A percentile compares a stretch with the other conserved stretches of the same genome.
Evolutionary conservation across 73 alveolate species (phyloP).

Genomic region (Paramecium caudatum): DNA sequence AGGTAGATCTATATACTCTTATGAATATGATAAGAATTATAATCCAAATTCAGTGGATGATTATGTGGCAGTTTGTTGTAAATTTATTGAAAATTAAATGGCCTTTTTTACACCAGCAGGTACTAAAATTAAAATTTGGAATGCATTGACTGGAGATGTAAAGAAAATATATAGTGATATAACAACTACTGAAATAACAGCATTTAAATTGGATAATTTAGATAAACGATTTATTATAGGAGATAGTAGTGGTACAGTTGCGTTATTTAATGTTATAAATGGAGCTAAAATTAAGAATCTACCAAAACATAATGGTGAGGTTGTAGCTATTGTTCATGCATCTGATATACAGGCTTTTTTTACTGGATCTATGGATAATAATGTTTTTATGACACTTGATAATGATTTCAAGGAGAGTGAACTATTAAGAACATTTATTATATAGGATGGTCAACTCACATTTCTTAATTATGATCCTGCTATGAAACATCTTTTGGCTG

Average conservation of each 20-base stretch:
- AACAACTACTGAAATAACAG: conserved; percentile 84
- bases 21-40: conserved; percentile 89
- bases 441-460: conserved; percentile 68
- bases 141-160: conserved; percentile 87
- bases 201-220: conserved; percentile 82
- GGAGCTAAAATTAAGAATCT: conserved; percentile 87
- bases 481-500: conserved; percentile 67
- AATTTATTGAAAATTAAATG: conserved; percentile 75
- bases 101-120: conserved; percentile 87
- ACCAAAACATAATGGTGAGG: conserved; percentile 76
- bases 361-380: conserved; percentile 76
- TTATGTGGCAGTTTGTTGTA: conserved; percentile 83
- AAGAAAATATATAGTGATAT: conserved; percentile 80
- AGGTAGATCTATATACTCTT: conserved; percentile 83
- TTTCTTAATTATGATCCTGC: conserved; percentile 68
- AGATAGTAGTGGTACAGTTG: conserved; percentile 81
- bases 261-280: conserved; percentile 80
- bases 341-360: conserved; percentile 66
- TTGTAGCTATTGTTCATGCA: conserved; percentile 70
- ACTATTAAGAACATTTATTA: conserved; percentile 58
- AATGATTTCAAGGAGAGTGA: conserved; percentile 77
- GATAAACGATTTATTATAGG: conserved; percentile 86
- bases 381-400: conserved; percentile 74
- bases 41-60: conserved; percentile 89
- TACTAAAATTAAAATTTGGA: conserved; percentile 84